Base-by-base conservation (phyloP, 2,329 filamentous ascomycete genomes). In the Colletotrichum acutatum region DNA sequence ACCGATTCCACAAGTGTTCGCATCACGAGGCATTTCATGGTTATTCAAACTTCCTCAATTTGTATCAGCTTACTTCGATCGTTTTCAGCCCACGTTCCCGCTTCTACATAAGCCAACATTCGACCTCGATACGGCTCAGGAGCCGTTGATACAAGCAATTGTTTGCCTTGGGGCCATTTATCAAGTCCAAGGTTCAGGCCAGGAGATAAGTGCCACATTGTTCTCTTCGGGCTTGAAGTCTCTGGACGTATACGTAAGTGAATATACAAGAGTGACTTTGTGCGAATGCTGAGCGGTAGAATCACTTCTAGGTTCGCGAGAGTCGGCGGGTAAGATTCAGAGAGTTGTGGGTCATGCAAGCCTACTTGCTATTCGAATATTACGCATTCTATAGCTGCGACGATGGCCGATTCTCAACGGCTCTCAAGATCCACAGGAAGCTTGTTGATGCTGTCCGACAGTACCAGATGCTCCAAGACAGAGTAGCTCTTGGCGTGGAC, bases 41-140 rank as follows among this genome's bases (percentile, higher is more conserved):
- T 28, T 63, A 19, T 63, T 63, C 60, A 63, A 63, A 28, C 60
- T 63, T 49, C 60, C 60, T 30, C 42, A 63, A 12, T 63, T 63
- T 14, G 49, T 63, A 16, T 16, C 60, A 14, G 60, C 42, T 24
- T 63, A 63, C 46, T 63, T 63, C 42, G 42, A 63, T 24, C 16
- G 49, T 3, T 63, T 63, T 16, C 60, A 63, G 42, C 42, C 60
- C 11, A 63, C 49, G 19, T 63, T 6, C 22, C 49, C 49, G n/a
- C 49, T 53, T 22, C 9, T 53, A 53, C 49, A 53, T 6, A 12
- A 22, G 22, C 49, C 49, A 24, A 53, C 49, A 22, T 53, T 53
- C 12, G 49, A 53, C 49, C 16, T 53, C 2, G 22, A 24, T n/a
- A 22, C 49, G 8, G 22, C n/a, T 53, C 19, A 53, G n/a, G 49